Evolutionary conservation across 2,329 filamentous ascomycete genomes (phyloP).

Genomic region (Fusarium brevicatenulatum): DNA sequence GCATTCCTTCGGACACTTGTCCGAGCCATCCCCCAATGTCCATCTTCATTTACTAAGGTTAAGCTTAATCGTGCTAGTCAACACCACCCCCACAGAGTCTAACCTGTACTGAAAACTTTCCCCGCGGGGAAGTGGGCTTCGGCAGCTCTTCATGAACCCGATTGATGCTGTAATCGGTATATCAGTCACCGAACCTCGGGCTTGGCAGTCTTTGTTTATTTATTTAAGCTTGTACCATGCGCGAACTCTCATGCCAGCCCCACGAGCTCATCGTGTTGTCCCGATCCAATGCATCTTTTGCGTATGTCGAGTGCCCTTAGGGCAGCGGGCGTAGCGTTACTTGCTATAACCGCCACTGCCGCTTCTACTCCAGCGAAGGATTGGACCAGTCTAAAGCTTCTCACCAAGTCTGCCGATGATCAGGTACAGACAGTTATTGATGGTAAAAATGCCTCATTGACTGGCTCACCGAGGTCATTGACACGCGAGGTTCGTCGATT

Average conservation of each 20-base stretch:
- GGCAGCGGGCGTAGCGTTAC: background rate
- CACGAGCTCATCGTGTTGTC: no score
- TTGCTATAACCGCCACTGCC: background rate
- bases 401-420: background rate
- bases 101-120: background rate
- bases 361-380: background rate
- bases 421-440: background rate
- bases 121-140: slow-evolving; percentile 10
- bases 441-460: slow-evolving; percentile 1
- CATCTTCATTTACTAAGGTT: background rate
- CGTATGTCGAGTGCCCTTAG: background rate
- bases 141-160: background rate
- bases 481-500: slow-evolving; percentile 11
- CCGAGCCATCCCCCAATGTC: background rate
- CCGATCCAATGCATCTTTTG: background rate
- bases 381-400: slow-evolving; percentile 2
- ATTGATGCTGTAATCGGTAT: slow-evolving; percentile 1
- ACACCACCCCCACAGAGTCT: background rate
- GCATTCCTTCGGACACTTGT: background rate
- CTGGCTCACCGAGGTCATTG: slow-evolving; percentile 3
- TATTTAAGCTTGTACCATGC: background rate
- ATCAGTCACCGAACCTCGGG: slow-evolving; percentile 13
- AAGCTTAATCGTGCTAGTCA: slow-evolving; percentile 3
- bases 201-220: background rate
- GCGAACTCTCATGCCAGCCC: background rate